Evolutionary conservation across 306 rosid species (phyloP).

Genomic region (Lagenaria siceraria): DNA sequence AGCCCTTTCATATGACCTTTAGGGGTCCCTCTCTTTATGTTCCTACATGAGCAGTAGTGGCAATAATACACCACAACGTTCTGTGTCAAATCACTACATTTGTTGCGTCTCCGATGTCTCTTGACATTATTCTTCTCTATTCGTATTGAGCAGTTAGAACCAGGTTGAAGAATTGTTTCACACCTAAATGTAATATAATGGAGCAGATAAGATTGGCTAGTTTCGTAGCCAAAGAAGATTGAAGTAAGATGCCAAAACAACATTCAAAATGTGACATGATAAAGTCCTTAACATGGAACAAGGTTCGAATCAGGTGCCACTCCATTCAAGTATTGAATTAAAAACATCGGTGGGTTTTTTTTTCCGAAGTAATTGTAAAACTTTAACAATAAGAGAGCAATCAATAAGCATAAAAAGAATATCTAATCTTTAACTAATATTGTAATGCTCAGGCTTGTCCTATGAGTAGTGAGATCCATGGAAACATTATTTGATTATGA

Average conservation of each 20-base stretch:
- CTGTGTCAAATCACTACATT: conserved; percentile 20
- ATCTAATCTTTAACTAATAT: background rate
- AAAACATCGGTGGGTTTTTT: background rate
- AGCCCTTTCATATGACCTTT: conserved; percentile 45
- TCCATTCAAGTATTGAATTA: background rate
- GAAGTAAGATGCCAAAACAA: background rate
- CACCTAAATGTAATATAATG: conserved; percentile 35
- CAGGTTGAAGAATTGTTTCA: conserved; percentile 65
- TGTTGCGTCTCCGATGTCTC: conserved; percentile 20
- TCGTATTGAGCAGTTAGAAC: conserved; percentile 50
- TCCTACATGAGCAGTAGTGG: conserved; percentile 46
- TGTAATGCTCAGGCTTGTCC: background rate
- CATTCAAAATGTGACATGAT: background rate
- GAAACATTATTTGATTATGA: background rate
- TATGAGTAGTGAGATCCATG: background rate
- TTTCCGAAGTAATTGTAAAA: background rate
- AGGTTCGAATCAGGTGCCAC: background rate
- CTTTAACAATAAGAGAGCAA: background rate
- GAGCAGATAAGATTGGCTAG: background rate
- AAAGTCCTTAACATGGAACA: background rate
- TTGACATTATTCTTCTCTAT: conserved; percentile 45
- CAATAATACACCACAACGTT: conserved; percentile 55
- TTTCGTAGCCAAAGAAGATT: background rate
- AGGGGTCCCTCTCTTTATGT: conserved; percentile 52
- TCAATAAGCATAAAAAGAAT: background rate